Conservation (phyloP, 2,329 filamentous ascomycete genomes). For the Fusarium sp. region DNA sequence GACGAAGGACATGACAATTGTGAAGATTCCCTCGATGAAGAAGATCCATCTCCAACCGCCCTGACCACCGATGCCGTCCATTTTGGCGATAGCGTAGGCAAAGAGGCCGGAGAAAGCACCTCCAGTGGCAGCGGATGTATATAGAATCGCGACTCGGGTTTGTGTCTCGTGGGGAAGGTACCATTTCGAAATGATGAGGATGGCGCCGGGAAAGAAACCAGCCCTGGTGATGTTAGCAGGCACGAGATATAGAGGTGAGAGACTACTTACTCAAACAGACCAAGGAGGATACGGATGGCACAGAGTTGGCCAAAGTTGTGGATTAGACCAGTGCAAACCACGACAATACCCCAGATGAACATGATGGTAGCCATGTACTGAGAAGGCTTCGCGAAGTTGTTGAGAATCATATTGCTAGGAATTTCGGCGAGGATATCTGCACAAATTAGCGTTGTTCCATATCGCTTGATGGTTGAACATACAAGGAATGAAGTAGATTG, state of each 20-base stretch:
- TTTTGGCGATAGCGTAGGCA: slow-evolving; percentile 33
- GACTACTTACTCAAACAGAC: slow-evolving; percentile 14
- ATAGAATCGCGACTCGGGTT: slow-evolving; percentile 43
- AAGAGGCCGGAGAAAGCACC: slow-evolving; percentile 40
- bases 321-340: slow-evolving; percentile 15
- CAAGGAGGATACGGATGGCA: slow-evolving; percentile 20
- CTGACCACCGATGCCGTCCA: slow-evolving; percentile 26
- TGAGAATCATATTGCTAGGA: slow-evolving; percentile 31
- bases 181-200: slow-evolving; percentile 44
- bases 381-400: slow-evolving; percentile 27
- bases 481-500: slow-evolving; percentile 32
- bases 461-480: accelerated
- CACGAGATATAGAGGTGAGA: accelerated
- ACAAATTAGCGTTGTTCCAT: not conserved
- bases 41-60: slow-evolving; percentile 42
- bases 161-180: slow-evolving; percentile 45
- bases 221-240: slow-evolving; percentile 12
- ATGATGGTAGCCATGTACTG: slow-evolving; percentile 28
- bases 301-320: slow-evolving; percentile 24
- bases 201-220: slow-evolving; percentile 45
- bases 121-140: slow-evolving; percentile 38
- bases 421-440: slow-evolving; percentile 23
- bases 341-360: slow-evolving; percentile 28
- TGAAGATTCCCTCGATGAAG: slow-evolving; percentile 39
- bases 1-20: slow-evolving; percentile 50